Conservation (phyloP, 805 yeast species). For the Starmerella kuoi region DNA sequence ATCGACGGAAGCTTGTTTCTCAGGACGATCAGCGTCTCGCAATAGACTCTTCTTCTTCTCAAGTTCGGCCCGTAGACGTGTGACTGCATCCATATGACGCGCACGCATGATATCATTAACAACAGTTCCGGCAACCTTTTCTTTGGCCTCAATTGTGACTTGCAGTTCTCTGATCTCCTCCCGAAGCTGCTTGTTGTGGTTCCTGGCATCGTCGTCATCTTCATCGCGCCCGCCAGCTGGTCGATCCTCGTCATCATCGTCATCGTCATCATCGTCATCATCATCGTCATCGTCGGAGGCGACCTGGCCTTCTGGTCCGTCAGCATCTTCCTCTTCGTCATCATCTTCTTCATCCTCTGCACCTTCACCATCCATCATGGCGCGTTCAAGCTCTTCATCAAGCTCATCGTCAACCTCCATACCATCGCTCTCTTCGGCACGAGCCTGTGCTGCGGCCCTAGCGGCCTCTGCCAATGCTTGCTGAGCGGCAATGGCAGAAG, state of each 20-base stretch:
- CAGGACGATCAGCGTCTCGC: conserved; percentile 26
- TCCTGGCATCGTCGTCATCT: conserved; percentile 41
- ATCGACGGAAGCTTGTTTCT: conserved; percentile 20
- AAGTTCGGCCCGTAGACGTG: conserved; percentile 64
- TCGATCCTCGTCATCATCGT: conserved; percentile 44
- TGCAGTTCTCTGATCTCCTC: conserved; percentile 82
- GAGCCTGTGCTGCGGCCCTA: conserved; percentile 29
- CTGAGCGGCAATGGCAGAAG: conserved; percentile 26
- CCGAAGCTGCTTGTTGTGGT: conserved; percentile 58
- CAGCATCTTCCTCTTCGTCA: conserved; percentile 24
- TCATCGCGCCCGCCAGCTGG: conserved; percentile 41
- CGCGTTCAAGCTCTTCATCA: conserved; percentile 27
- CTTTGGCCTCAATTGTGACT: conserved; percentile 61
- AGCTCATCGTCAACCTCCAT: conserved; percentile 28
- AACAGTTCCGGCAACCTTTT: conserved; percentile 55
- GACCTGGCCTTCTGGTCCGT: conserved; percentile 4
- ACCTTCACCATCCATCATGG: conserved; percentile 27
- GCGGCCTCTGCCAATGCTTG: conserved; percentile 27
- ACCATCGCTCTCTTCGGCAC: conserved; percentile 29
- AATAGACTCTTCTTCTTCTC: conserved; percentile 68
- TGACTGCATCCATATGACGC: conserved; percentile 71
- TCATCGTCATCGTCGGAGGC: conserved; percentile 39
- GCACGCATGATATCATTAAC: conserved; percentile 74
- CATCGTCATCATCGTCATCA: conserved; percentile 43
- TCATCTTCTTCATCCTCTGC: conserved; percentile 26